A percentile compares a stretch with the other conserved stretches of the same genome.
Evolutionary conservation across 2,329 filamentous ascomycete genomes (phyloP).

Genomic region (Trichoderma citrinoviride): DNA sequence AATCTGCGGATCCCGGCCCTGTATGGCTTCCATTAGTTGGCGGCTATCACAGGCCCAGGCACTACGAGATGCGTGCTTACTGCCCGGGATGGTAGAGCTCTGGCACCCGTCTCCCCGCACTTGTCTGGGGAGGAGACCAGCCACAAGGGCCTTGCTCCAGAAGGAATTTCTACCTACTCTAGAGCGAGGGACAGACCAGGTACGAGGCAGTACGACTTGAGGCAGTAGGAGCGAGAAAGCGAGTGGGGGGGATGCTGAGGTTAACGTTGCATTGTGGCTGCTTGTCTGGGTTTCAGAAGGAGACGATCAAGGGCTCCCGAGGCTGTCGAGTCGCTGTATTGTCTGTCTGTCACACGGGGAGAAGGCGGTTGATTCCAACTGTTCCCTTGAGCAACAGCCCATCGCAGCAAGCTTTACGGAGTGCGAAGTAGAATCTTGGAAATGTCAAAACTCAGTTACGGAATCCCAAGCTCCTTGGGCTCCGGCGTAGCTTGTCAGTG

Average conservation of each 20-base stretch:
- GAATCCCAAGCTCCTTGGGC: not conserved
- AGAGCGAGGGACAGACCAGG: not conserved
- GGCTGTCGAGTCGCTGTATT: no score
- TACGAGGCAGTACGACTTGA: not conserved
- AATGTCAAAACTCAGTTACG: not conserved
- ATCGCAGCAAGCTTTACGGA: no score
- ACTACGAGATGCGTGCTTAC: not conserved
- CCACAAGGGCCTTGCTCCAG: not conserved
- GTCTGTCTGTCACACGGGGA: no score
- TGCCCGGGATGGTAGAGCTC: not conserved
- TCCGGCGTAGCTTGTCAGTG: not conserved
- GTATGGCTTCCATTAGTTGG: not conserved
- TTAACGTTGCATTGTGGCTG: constrained; percentile 9
- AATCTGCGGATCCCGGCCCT: not conserved
- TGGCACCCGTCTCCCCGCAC: not conserved
- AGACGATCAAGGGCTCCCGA: no score
- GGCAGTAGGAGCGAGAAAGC: not conserved
- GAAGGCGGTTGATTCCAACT: no score
- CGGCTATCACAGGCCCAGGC: not conserved
- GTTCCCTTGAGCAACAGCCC: no score
- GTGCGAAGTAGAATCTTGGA: no score
- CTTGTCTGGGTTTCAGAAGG: not conserved
- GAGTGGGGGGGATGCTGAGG: not conserved
- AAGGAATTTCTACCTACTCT: not conserved
- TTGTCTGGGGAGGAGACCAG: not conserved